Evolutionary conservation across 495 filamentous ascomycete species (phyloP).

Genomic region (Penicillium paxilli): DNA sequence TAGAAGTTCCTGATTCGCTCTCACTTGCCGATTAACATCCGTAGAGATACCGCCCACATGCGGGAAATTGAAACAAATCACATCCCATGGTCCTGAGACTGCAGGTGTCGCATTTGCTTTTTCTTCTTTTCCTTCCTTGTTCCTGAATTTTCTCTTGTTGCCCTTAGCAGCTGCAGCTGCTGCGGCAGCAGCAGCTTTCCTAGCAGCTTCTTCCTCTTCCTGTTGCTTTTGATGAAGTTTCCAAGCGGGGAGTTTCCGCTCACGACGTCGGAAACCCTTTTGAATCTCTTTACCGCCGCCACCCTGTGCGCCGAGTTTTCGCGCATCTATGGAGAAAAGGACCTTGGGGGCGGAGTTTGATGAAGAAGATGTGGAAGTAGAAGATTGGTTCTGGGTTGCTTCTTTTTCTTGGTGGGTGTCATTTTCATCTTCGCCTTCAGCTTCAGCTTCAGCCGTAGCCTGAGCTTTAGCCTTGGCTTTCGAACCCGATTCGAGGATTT

Average conservation of each 20-base stretch:
- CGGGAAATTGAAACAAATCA: conserved; percentile 93
- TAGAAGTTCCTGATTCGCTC: conserved; percentile 86
- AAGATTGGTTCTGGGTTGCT: conserved; percentile 17
- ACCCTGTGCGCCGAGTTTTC: conserved; percentile 56
- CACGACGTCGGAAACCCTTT: conserved; percentile 28
- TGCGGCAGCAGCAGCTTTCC: not conserved
- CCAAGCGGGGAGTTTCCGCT: conserved; percentile 36
- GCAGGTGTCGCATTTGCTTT: not conserved
- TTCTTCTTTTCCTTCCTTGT: too few species aligned
- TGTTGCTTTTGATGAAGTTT: conserved; percentile 14
- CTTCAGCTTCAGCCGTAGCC: too few species aligned
- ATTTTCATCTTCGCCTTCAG: not conserved
- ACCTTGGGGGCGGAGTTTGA: conserved; percentile 38
- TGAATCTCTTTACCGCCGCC: conserved; percentile 46
- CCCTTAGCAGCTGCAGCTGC: too few species aligned
- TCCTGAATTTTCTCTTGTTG: too few species aligned
- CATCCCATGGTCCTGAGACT: conserved; percentile 55
- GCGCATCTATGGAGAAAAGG: conserved; percentile 73
- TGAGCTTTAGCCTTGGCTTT: too few species aligned
- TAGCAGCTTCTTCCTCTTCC: not conserved
- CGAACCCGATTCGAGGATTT: conserved; percentile 40
- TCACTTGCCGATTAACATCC: conserved; percentile 92
- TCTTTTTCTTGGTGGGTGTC: conserved; percentile 1
- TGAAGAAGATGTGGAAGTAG: not conserved
- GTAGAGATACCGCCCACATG: conserved; percentile 89